Base-by-base conservation (phyloP, 805 yeast genomes). In the Wickerhamiella bombiphila region DNA sequence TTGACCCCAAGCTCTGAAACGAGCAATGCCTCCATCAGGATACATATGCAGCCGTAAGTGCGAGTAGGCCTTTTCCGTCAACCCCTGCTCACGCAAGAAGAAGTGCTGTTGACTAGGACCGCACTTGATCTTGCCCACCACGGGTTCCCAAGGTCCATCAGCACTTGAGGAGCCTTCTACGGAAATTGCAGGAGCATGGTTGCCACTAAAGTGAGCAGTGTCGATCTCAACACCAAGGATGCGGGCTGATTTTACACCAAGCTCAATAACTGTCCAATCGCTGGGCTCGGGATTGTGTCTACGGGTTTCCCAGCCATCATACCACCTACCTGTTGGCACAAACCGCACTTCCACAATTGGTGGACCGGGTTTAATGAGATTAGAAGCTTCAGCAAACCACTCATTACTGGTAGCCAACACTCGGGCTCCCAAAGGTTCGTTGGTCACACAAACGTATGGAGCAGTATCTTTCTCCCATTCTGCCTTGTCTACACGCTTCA, bases 241-340 rank as follows among this genome's bases (percentile, higher is more conserved):
- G 34, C 66, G 66, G 1, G 96, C 95, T 21, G 79, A 67, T 2
- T 80, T 64, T 16, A 86, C 96, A 15, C 97, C 97, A 56, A 82
- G 65, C 54, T 72, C 70, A 56, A 86, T 60, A 21, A 81, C 64
- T 15, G 81, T 95, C 83, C 91, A 88, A 55, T 88, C 98, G 30
- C 80, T 79, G 39, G 73, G 82, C 39, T 66, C 80, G 1, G 72
- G 61, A 58, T 88, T 88, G 65, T 88, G 98, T 60, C 98, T 70
- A 56, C 96, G 69, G 9, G 97, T 88, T 59, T 88, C 97, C 97
- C 97, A 88, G 17, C 98, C 98, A 49, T 88, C 98, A 55, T 82
- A 88, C 95, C 96, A 88, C 3, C 94, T 94, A 36, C 97, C 97
- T 3, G 86, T 71, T 42, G 70, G 79, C 2, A 76, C 72, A 57